phyloP scores from a whole-genome alignment of 768 basidiomycete genomes.

The Fomitopsis serialis region DNA sequence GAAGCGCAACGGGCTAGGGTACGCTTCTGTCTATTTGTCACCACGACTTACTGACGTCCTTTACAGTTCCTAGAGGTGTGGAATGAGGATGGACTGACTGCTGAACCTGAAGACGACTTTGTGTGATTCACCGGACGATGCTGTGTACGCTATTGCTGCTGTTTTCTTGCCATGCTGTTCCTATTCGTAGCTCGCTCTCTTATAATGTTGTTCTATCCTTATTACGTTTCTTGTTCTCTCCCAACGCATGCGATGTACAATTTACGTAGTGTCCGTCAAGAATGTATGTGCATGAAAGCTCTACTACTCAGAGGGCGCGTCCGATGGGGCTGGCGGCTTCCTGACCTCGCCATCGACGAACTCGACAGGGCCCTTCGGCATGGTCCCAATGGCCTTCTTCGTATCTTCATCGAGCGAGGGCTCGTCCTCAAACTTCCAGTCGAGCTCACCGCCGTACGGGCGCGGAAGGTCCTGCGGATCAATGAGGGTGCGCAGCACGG shows the following conservation, averaged over 20 bases:
- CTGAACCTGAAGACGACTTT: slow-evolving; percentile 43
- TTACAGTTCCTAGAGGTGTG: slow-evolving; percentile 69
- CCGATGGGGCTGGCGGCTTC: neutral
- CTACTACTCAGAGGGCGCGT: neutral
- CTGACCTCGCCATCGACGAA: slow-evolving; percentile 41
- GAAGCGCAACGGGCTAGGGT: slow-evolving; percentile 61
- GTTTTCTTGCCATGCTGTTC: neutral
- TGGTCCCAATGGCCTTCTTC: slow-evolving; percentile 35
- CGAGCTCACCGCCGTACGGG: slow-evolving; percentile 68
- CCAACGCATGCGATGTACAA: neutral
- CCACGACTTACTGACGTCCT: slow-evolving; percentile 3
- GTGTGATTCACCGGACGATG: neutral
- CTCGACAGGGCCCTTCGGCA: slow-evolving; percentile 53
- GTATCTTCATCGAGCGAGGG: slow-evolving; percentile 59
- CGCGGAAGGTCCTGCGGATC: slow-evolving; percentile 50
- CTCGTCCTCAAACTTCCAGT: slow-evolving; percentile 64
- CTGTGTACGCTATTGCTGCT: neutral
- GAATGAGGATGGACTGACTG: slow-evolving; percentile 74
- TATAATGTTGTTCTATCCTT: slow-evolving; percentile 1
- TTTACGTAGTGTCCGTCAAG: neutral
- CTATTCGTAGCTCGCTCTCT: neutral
- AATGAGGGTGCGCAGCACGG: slow-evolving; percentile 46
- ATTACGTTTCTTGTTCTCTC: slow-evolving; percentile 1
- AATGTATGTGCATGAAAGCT: neutral
- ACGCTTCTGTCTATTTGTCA: slow-evolving; percentile 26